A percentile compares a stretch with the other conserved stretches of the same genome.
Conservation (phyloP, 805 yeast genomes). For the Lipomyces starkeyi region DNA sequence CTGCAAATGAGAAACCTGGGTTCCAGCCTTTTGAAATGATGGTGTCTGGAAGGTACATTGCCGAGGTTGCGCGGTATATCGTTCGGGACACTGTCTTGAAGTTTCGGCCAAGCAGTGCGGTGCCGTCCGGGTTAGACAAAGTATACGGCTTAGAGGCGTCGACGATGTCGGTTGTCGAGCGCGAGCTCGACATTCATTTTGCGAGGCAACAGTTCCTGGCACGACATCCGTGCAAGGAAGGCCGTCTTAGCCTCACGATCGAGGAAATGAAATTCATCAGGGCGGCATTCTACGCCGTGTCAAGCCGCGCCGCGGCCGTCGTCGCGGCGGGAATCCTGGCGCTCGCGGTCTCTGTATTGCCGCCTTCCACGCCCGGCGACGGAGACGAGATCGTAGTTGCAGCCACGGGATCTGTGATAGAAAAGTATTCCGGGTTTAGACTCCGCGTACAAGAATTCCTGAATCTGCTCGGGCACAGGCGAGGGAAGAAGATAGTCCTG, state of each 20-base stretch:
- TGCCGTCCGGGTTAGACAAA: constrained; percentile 40
- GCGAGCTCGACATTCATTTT: constrained; percentile 31
- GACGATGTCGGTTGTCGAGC: constrained; percentile 43
- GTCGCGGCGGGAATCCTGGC: constrained; percentile 42
- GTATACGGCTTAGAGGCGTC: constrained; percentile 41
- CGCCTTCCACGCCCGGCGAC: constrained; percentile 34
- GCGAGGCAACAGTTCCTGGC: constrained; percentile 39
- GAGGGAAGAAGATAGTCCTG: constrained; percentile 24
- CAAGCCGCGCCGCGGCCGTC: constrained; percentile 46
- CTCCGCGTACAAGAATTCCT: constrained; percentile 43
- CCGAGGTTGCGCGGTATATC: constrained; percentile 78
- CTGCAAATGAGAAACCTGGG: constrained; percentile 67
- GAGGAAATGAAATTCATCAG: constrained; percentile 40
- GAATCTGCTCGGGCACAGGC: constrained; percentile 30
- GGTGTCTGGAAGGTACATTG: constrained; percentile 86
- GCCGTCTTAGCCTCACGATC: constrained; percentile 19
- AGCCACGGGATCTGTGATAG: constrained; percentile 46
- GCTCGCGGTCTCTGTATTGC: constrained; percentile 40
- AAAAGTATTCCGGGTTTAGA: constrained; percentile 43
- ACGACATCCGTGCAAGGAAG: constrained; percentile 28
- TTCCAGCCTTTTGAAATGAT: constrained; percentile 87
- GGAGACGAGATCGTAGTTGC: constrained; percentile 40
- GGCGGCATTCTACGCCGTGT: constrained; percentile 42
- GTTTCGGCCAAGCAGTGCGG: constrained; percentile 9
- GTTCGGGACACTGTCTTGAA: constrained; percentile 67